Conservation (phyloP, 2,329 filamentous ascomycete genomes). For the Colletotrichum sp. region DNA sequence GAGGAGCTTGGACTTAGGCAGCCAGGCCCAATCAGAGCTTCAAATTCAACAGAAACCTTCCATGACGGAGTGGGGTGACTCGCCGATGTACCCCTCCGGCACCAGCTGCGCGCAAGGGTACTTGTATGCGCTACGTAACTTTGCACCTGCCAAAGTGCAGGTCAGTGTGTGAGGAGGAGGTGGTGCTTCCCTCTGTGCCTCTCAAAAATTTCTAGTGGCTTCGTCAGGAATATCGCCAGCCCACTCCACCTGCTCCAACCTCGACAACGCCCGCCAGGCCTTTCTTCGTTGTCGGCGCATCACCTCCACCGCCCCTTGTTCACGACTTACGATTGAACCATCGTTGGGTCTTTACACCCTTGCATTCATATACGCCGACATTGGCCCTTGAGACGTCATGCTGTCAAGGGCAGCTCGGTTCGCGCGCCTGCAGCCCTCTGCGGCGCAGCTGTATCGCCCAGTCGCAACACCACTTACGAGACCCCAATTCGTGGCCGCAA, state of each 20-base stretch:
- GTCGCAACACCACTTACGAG: conserved; percentile 18
- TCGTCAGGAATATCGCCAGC: conserved; percentile 14
- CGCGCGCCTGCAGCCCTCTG: conserved; percentile 23
- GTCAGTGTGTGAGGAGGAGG: neutral
- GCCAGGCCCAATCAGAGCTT: neutral
- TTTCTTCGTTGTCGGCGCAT: conserved; percentile 1
- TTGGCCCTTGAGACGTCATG: conserved; percentile 22
- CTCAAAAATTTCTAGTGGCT: conserved; percentile 21
- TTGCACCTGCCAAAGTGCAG: neutral
- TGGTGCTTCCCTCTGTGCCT: conserved; percentile 1
- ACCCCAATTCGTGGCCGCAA: conserved; percentile 11
- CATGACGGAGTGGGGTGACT: neutral
- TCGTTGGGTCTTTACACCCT: neutral
- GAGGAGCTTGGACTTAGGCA: neutral
- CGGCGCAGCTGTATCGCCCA: conserved; percentile 21
- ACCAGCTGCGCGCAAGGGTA: neutral
- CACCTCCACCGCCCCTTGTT: neutral
- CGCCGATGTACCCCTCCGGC: neutral
- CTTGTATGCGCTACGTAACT: neutral
- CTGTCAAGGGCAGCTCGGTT: conserved; percentile 26
- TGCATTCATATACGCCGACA: neutral
- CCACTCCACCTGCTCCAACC: conserved; percentile 3
- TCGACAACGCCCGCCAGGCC: neutral
- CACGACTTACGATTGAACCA: neutral
- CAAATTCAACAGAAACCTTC: neutral